A percentile compares a stretch with the other conserved stretches of the same genome.
These are phyloP conservation scores for Pythium vanterpoolii DNA, from an alignment of 352 stramenopile genomes.

Conservation along the genomic window DNA sequence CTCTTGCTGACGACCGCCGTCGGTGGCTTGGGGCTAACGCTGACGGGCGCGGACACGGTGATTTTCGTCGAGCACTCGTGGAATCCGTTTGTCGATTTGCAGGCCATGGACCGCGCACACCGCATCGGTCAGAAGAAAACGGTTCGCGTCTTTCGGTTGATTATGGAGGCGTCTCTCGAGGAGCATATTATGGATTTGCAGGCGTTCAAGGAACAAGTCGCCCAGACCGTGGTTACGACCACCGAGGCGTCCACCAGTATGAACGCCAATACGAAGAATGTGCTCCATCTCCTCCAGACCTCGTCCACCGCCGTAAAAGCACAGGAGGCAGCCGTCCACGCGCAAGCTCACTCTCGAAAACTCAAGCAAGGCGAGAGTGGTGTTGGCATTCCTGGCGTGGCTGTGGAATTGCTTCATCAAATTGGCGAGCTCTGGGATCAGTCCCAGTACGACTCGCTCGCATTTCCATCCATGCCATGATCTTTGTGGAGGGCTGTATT, in stretches of 20 bases:
- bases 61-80: conserved; percentile 98
- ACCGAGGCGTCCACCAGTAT: conserved; percentile 53
- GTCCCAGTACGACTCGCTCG: conserved; percentile 73
- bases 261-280: conserved; percentile 59
- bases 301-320: conserved; percentile 43
- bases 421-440: conserved; percentile 81
- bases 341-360: neutral
- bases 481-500: neutral
- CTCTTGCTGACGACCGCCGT: conserved; percentile 95
- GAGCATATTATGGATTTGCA: conserved; percentile 82
- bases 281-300: conserved; percentile 54
- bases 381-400: conserved; percentile 18
- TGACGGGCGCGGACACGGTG: conserved; percentile 96
- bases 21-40: conserved; percentile 94
- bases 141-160: conserved; percentile 76
- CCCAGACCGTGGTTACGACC: conserved; percentile 54
- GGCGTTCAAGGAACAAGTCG: conserved; percentile 73
- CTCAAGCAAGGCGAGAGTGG: neutral
- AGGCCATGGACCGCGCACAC: conserved; percentile 88
- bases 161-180: conserved; percentile 71
- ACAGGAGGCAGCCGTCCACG: conserved; percentile 26
- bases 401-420: conserved; percentile 52
- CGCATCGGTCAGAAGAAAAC: conserved; percentile 69
- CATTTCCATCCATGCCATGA: conserved; percentile 40
- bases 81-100: conserved; percentile 96